Percentiles rank a stretch among this genome's conserved stretches.
Conservation (phyloP, 257 asterid species). For the Solanum virginianum region DNA sequence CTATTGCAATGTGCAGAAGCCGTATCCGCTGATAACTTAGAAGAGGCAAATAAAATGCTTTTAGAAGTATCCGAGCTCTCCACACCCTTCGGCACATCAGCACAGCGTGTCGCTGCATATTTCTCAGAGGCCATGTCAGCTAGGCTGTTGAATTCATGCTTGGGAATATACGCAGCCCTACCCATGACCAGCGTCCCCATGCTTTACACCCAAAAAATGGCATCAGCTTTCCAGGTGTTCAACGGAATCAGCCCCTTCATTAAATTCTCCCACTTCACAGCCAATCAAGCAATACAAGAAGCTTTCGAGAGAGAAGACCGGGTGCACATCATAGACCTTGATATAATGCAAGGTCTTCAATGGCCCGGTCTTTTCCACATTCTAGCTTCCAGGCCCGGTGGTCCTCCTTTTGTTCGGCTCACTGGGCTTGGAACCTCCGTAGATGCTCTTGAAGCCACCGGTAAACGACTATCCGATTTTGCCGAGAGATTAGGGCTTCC, state of each 20-base stretch:
- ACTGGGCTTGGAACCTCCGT: constrained; percentile 83
- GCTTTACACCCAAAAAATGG: constrained; percentile 68
- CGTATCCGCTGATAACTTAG: constrained; percentile 64
- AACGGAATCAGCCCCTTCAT: constrained; percentile 93
- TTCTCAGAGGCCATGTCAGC: constrained; percentile 99
- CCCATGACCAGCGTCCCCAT: constrained; percentile 23
- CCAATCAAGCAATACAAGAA: constrained; percentile 94
- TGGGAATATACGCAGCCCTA: constrained; percentile 69
- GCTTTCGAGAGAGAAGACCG: constrained; percentile 88
- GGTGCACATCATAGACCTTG: constrained; percentile 94
- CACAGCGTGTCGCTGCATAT: constrained; percentile 97
- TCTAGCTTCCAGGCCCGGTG: constrained; percentile 80
- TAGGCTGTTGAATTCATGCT: constrained; percentile 66
- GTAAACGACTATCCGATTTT: constrained; percentile 78
- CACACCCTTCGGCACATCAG: constrained; percentile 90
- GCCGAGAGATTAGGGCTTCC: constrained; percentile 84
- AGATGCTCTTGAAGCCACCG: constrained; percentile 88
- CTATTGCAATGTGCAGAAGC: constrained; percentile 89
- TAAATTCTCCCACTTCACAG: constrained; percentile 91
- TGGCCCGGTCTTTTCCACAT: constrained; percentile 98
- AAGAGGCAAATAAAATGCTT: constrained; percentile 71
- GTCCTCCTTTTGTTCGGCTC: constrained; percentile 83
- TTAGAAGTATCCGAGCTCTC: constrained; percentile 82
- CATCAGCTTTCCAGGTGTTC: constrained; percentile 81
- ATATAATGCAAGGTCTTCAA: constrained; percentile 94